Base-by-base conservation (phyloP, 768 basidiomycete genomes). In the Tricholoma bakamatsutake region DNA sequence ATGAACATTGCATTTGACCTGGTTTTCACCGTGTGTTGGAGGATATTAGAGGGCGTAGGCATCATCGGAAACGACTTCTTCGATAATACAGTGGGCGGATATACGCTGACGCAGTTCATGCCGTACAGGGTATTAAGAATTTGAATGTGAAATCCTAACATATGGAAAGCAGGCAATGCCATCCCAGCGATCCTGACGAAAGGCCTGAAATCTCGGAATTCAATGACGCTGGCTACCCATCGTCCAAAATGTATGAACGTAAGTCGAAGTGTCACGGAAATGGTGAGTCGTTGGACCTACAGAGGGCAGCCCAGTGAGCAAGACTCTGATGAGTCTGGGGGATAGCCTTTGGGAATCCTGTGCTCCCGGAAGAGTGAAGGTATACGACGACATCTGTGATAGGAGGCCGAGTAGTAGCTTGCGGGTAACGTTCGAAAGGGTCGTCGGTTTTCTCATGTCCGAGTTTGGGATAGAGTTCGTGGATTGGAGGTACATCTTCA, bases 321-420 rank as follows among this genome's bases (percentile, higher is more conserved):
- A 68, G 45, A 10, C 60, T 65, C 12, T 61, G 56, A 42, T 71
- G 66, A 0, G 67, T 72, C 31, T 73, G 66, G 1, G 68, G 62
- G 43, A 80, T 72, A 7, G 74, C 60, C 54, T 76, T 79, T 0
- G 79, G 77, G 46, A 76, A 69, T 2, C 78, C 76, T 0, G 79
- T 77, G 51, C 77, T 79, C n/a, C 79, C 79, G 2, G 80, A 80
- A 0, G 80, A 80, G 56, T 80, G 77, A 0, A 78, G 61, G 50
- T 76, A 80, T 6, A 73, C 34, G 40, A 68, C 47, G 13, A 69
- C 49, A 48, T 71, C 63, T 47, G 64, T 55, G 24, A 71, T 46
- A 50, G 61, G 18, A 48, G 58, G 57, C 7, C 55, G 53, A 2
- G 52, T 47, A 0, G 43, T 34, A 2, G 61, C 56, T 31, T 37